Base-by-base conservation (phyloP, 2,329 filamentous ascomycete genomes). In the Aspergillus quadrilineatus region DNA sequence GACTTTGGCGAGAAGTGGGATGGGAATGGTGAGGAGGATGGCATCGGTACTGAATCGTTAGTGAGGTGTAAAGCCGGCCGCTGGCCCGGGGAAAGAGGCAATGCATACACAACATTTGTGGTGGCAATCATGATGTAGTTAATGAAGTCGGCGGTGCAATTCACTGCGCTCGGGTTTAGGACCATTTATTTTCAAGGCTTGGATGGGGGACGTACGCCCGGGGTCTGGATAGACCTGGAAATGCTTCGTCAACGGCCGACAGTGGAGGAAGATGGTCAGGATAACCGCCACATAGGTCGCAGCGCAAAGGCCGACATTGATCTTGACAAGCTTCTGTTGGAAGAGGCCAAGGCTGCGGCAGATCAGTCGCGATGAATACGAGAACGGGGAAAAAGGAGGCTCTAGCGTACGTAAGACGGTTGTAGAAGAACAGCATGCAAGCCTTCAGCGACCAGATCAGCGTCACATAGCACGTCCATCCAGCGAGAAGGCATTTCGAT, bases 361-460 rank as follows among this genome's bases (percentile, higher is more conserved):
- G 1, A 8, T 15, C 2, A 14, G 14, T 15, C 50, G 34, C 22
- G 15, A 2, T 7, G 1, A 6, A 12, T 3, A 42, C 6, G 9
- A 44, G 15, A 2, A 8, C 3, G 6, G 15, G 7, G 30, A 34
- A 34, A 10, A 10, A 34, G 30, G 6, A 36, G 14, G 5, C 6
- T 2, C 12, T 26, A 15, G 29, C 73, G 46, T 66, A 77, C 75
- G 76, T 79, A 58, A 79, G 68, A 42, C 77, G 70, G 46, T 70
- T 67, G 58, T 75, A 78, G 55, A 78, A 75, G 57, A 72, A 78
- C n/a, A 78, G 61, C 63, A 78, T 75, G 58, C 73, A 74, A 4
- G 69, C 73, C 56, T 79, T 79, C 26, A 79, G 64, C 4, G 46
- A 68, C 73, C 77, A 79, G 15, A 79, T 77, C 14, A 79, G 60